phyloP scores from a whole-genome alignment of 228 moss, liverwort and hornwort species.

The Sphagnum fallax region DNA sequence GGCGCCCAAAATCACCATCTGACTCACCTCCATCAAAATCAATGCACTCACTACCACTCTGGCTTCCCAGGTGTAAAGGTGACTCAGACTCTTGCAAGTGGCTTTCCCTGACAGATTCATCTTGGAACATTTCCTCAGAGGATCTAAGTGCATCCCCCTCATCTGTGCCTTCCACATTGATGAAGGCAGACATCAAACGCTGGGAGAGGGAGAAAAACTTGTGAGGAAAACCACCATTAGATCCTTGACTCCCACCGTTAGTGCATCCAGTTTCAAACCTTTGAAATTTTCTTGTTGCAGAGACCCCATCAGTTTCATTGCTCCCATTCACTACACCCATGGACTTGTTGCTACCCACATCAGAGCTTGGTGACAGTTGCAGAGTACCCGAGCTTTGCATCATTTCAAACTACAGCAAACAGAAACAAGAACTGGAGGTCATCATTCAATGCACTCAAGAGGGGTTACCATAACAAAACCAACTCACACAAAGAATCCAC shows the following conservation, averaged over 20 bases:
- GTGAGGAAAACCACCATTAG: slow-evolving; percentile 61
- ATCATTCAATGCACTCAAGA: too few relatives aligned
- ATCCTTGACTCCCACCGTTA: slow-evolving; percentile 39
- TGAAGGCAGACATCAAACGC: slow-evolving; percentile 71
- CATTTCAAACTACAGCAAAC: slow-evolving; percentile 32
- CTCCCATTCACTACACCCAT: slow-evolving; percentile 62
- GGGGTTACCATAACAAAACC: not conserved
- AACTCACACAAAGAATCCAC: not conserved
- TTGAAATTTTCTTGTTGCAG: slow-evolving; percentile 35
- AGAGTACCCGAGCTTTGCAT: slow-evolving; percentile 24
- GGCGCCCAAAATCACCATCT: slow-evolving; percentile 64
- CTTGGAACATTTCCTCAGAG: slow-evolving; percentile 36
- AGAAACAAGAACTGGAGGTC: not conserved
- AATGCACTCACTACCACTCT: slow-evolving; percentile 37
- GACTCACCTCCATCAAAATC: slow-evolving; percentile 66
- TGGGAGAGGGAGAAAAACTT: slow-evolving; percentile 83
- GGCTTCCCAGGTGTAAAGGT: slow-evolving; percentile 49
- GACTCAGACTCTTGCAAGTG: slow-evolving; percentile 36
- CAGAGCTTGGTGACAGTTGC: slow-evolving; percentile 34
- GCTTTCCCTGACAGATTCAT: slow-evolving; percentile 24
- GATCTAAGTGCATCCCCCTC: slow-evolving; percentile 13
- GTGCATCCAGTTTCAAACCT: slow-evolving; percentile 32
- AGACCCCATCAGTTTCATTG: slow-evolving; percentile 57
- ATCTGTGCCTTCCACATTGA: slow-evolving; percentile 54
- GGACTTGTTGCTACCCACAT: slow-evolving; percentile 34